These are phyloP conservation scores for Nicotiana tabacum DNA, from an alignment of 257 asterid species.

Conservation along the genomic window DNA sequence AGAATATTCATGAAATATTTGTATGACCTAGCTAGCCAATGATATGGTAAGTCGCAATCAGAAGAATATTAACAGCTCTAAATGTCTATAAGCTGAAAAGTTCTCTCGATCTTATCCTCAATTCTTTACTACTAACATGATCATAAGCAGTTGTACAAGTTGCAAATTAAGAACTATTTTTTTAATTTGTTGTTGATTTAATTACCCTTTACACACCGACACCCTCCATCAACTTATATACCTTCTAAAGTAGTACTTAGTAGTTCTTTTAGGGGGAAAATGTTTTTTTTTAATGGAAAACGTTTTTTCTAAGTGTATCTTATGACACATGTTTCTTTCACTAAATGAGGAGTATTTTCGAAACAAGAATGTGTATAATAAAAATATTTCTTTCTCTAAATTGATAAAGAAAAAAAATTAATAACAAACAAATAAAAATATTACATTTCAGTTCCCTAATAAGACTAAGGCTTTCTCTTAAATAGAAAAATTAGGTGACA, in stretches of 20 bases:
- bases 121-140: not conserved
- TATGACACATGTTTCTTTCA: not conserved
- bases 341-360: not conserved
- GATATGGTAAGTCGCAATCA: not conserved
- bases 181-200: not conserved
- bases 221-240: not conserved
- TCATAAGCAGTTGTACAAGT: not conserved
- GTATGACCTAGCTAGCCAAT: not conserved
- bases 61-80: not conserved
- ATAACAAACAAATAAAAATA: not conserved
- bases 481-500: not conserved
- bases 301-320: no score
- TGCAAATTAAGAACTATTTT: not conserved
- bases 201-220: not conserved
- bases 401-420: not conserved
- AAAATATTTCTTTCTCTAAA: not conserved
- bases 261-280: not conserved
- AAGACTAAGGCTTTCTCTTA: not conserved
- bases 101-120: not conserved
- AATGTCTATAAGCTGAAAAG: not conserved
- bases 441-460: not conserved
- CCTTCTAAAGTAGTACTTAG: no score
- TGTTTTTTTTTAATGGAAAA: not conserved
- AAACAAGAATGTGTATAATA: not conserved
- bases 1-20: no score